A percentile compares a stretch with the other conserved stretches of the same genome.
Evolutionary conservation across 2,329 filamentous ascomycete genomes (phyloP).

Genomic region (Beauveria varroae): DNA sequence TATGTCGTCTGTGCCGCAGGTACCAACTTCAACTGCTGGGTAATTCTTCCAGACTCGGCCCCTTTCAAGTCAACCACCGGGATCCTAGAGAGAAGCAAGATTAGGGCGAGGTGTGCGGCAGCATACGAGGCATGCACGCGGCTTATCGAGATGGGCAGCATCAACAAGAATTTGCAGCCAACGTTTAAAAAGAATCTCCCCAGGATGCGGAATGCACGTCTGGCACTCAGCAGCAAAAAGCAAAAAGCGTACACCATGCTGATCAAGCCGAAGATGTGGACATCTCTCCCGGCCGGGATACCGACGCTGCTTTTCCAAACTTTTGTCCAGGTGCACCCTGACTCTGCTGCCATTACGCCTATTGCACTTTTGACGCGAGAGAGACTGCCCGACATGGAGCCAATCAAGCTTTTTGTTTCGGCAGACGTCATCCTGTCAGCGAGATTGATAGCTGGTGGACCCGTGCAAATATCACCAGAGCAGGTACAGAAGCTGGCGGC

Average conservation of each 20-base stretch:
- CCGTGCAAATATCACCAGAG: constrained; percentile 36
- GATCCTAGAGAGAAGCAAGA: constrained; percentile 57
- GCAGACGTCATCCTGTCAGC: background rate
- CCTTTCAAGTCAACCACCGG: constrained; percentile 64
- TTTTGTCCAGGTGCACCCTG: background rate
- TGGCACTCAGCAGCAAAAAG: constrained; percentile 76
- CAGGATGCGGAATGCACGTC: constrained; percentile 74
- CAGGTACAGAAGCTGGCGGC: constrained; percentile 50
- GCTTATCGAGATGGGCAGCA: constrained; percentile 56
- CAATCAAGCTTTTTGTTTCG: background rate
- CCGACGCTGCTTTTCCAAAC: constrained; percentile 49
- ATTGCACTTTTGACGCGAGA: background rate
- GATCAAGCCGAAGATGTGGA: constrained; percentile 72
- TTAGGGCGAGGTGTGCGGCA: constrained; percentile 76
- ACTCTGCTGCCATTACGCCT: background rate
- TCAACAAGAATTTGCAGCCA: constrained; percentile 70
- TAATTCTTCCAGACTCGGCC: constrained; percentile 67
- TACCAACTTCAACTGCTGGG: constrained; percentile 64
- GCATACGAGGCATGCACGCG: constrained; percentile 75
- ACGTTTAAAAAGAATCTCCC: constrained; percentile 65
- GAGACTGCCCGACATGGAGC: background rate
- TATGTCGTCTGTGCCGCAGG: constrained; percentile 55
- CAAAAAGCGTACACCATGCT: constrained; percentile 68
- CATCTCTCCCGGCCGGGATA: constrained; percentile 25
- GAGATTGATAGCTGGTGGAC: constrained; percentile 21